Conservation (phyloP, 2,329 filamentous ascomycete genomes). For the Ilyonectria robusta region DNA sequence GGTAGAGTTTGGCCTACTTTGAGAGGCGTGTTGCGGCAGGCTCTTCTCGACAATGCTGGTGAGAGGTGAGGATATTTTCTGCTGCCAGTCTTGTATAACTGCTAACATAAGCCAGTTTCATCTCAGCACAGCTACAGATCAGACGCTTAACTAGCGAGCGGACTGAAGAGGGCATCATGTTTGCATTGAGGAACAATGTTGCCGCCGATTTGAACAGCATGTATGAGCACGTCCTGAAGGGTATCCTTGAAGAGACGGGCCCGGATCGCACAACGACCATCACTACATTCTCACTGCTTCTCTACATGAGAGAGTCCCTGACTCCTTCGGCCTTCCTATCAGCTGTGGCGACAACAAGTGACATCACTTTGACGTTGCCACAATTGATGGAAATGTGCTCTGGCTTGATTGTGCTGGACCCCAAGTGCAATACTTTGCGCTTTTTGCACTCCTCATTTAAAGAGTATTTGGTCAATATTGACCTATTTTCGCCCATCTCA, state of each 20-base stretch:
- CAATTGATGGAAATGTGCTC: neutral
- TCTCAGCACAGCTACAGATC: too few relatives aligned
- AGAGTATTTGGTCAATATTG: neutral
- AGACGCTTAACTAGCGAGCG: too few relatives aligned
- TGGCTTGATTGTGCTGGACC: neutral
- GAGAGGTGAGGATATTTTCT: too few relatives aligned
- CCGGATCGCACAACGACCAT: neutral
- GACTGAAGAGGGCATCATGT: too few relatives aligned
- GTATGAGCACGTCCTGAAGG: neutral
- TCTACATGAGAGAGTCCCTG: neutral
- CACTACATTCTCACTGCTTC: neutral
- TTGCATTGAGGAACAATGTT: too few relatives aligned
- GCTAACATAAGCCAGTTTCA: too few relatives aligned
- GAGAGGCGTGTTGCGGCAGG: too few relatives aligned
- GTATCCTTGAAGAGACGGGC: neutral
- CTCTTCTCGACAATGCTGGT: too few relatives aligned
- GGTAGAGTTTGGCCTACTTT: too few relatives aligned
- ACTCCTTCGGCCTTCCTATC: neutral
- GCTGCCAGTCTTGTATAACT: too few relatives aligned
- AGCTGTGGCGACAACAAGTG: neutral
- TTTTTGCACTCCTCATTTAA: neutral
- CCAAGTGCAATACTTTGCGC: neutral
- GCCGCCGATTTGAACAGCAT: neutral
- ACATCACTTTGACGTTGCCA: neutral
- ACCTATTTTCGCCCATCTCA: neutral